Conservation (phyloP, 2,329 filamentous ascomycete species). For the Colletotrichum sp. region DNA sequence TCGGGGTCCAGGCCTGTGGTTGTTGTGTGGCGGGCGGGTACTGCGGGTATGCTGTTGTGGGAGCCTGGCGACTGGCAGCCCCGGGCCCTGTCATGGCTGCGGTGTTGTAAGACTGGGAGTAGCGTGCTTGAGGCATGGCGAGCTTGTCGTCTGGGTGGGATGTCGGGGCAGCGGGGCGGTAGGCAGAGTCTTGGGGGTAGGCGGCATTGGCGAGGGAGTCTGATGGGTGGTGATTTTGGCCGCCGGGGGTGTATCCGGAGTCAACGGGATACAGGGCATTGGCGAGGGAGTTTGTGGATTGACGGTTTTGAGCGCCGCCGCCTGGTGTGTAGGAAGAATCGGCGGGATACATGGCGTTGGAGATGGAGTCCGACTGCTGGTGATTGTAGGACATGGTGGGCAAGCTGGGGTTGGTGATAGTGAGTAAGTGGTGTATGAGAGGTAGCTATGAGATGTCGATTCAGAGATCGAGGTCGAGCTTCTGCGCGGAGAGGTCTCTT, state of each 20-base stretch:
- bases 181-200: slow-evolving; percentile 19
- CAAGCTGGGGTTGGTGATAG: neutral
- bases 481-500: neutral
- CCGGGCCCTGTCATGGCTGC: neutral
- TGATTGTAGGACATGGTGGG: slow-evolving; percentile 11
- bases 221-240: neutral
- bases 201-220: slow-evolving; percentile 18
- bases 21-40: neutral
- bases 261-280: slow-evolving; percentile 20
- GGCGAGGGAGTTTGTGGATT: slow-evolving; percentile 1
- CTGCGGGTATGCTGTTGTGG: neutral
- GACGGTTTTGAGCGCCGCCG: neutral
- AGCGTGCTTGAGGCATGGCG: slow-evolving; percentile 11
- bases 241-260: slow-evolving; percentile 11
- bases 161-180: slow-evolving; percentile 10
- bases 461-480: neutral
- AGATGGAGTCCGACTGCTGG: slow-evolving; percentile 8
- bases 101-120: slow-evolving; percentile 13
- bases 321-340: slow-evolving; percentile 3
- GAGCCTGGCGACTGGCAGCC: neutral
- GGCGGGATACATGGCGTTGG: slow-evolving; percentile 4
- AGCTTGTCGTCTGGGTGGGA: slow-evolving; percentile 16
- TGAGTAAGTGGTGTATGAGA: neutral
- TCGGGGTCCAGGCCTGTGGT: neutral
- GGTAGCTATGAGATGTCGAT: neutral